Evolutionary conservation across 768 basidiomycete species (phyloP), one percentile per base, ranked within the genome.

Genomic region (Filobasidium floriforme): DNA sequence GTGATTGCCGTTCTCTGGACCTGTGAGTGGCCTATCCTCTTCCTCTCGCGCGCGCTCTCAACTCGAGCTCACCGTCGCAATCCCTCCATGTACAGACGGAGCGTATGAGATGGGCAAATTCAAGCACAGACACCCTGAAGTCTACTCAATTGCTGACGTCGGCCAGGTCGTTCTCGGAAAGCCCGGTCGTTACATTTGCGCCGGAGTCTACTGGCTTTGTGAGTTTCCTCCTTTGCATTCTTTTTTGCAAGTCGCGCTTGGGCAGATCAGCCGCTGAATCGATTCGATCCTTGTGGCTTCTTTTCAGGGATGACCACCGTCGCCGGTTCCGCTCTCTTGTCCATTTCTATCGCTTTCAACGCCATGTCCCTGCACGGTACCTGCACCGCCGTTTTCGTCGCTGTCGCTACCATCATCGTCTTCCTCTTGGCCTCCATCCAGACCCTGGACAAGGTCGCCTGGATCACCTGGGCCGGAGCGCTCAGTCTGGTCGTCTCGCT

Each of bases 311-410:
- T 66, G 60, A 70, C 69, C 41, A 71, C 66, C 59, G 69, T 72
- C 61, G 71, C 75, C 40, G 75, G 73, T 26, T 70, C 73, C 15
- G 75, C 72, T 15, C 68, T 79, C 59, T 71, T 80, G 14, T 72
- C 73, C 10, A 67, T 77, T 41, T 75, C 78, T 1, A 76, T 77
- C 69, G 76, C 80, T 1, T 70, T 79, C 59, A 79, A 80, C 72
- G 72, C 77, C 49, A 71, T 79, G 40, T 73, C 75, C 18, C 55
- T 64, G 14, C 77, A 79, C 68, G 77, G 72, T 9, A 75, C 78
- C 1, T 80, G 80, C 66, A 79, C 78, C 4, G 76, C 76, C 55
- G 76, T 75, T 28, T 80, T 74, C n/a, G 76, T 75, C 11, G 75
- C 70, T 1, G 72, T 79, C 59, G 73, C 70, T 22, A 71, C 73